Evolutionary conservation across 805 yeast genomes (phyloP), one percentile per base, ranked within the genome.

Genomic region (Saccharomycopsis javanensis): DNA sequence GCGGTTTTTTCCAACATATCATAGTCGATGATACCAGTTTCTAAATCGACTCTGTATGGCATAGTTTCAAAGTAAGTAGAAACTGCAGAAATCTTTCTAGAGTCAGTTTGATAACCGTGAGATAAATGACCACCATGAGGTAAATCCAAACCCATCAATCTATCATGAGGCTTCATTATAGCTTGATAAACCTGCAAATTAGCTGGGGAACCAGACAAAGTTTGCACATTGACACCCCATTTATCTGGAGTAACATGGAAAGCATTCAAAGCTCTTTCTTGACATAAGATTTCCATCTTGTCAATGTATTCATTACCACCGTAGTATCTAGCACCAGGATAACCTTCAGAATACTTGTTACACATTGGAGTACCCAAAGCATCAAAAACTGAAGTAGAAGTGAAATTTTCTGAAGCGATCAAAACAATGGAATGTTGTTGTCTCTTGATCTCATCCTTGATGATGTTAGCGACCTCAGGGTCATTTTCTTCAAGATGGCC

Each of bases 111-210:
- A 75, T 92, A 92, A 65, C 99, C 99, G 70, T 92, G 99, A 48
- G 96, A 87, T 70, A 92, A 80, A 72, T 92, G 99, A 64, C 99
- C 99, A 67, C 99, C 99, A 67, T 92, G 97, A 60, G 99, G 98
- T 69, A 92, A 80, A 71, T 92, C 98, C 63, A 92, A 80, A 66
- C 99, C 99, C 99, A 92, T 92, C 63, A 92, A 73, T 71, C 98
- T 82, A 67, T 90, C 98, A 63, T 90, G 94, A 54, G 86, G 89
- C 66, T 86, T 85, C 80, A 92, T 73, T 53, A 92, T 72, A 31
- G 97, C 95, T 57, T 90, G 87, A 73, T 92, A 92, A 34, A 90
- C 90, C 66, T 92, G 88, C 71, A 92, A 79, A 73, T 92, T 92
- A 56, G 98, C 98, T 63, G 98, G 97, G 5, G 97, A 91, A 61